Percentiles rank a stretch among this genome's conserved stretches.
Conservation (phyloP, 1,139 yeast species). For the Sugiyamaella grinbergsii region DNA sequence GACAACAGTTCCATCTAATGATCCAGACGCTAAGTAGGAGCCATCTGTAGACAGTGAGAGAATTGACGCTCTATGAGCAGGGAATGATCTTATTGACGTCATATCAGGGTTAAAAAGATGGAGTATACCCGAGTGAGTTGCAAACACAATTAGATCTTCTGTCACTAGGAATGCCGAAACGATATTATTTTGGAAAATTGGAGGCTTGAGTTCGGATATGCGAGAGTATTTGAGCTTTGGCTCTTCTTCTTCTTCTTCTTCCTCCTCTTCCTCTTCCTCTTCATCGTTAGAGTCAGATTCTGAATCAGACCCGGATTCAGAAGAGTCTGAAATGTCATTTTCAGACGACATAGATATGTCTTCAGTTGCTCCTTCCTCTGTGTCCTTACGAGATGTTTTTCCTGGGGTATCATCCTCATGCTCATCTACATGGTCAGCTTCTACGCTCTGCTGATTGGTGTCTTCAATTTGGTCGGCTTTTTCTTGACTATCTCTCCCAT, state of each 20-base stretch:
- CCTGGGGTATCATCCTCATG: no score
- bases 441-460: no score
- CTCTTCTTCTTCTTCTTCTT: constrained; percentile 61
- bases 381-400: no score
- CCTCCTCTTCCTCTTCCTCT: constrained; percentile 41
- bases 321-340: constrained; percentile 18
- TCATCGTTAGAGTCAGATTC: constrained; percentile 29
- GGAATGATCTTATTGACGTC: constrained; percentile 63
- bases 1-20: constrained; percentile 91
- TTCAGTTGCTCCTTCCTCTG: constrained; percentile 16
- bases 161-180: constrained; percentile 67
- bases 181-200: constrained; percentile 72
- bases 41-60: constrained; percentile 72
- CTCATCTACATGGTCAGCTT: no score
- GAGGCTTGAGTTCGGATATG: constrained; percentile 61
- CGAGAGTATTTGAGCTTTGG: constrained; percentile 77
- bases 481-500: constrained; percentile 2
- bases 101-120: constrained; percentile 66
- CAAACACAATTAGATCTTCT: constrained; percentile 68
- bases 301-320: constrained; percentile 21
- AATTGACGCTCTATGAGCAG: constrained; percentile 86
- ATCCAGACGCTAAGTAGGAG: constrained; percentile 72
- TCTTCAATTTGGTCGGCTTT: no score
- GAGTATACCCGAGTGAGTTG: constrained; percentile 84
- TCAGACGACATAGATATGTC: constrained; percentile 21